A percentile compares a stretch with the other conserved stretches of the same genome.
phyloP scores from a whole-genome alignment of 2,329 filamentous ascomycete species.

The Chalaropsis ovoidea region DNA sequence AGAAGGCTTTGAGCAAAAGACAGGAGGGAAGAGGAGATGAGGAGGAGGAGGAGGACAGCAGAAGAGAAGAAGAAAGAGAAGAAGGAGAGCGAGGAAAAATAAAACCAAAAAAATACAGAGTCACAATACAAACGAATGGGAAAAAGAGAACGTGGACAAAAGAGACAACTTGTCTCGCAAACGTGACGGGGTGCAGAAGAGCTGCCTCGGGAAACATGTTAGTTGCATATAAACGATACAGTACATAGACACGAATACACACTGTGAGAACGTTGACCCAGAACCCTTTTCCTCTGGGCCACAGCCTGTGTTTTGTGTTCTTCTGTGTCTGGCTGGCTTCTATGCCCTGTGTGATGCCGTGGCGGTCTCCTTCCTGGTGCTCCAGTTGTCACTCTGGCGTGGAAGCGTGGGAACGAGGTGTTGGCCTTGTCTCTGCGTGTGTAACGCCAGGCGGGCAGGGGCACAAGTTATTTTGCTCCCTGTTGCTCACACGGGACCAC shows the following conservation, averaged over 20 bases:
- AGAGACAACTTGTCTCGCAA: constrained; percentile 1
- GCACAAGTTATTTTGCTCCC: not conserved
- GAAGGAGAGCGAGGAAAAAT: not conserved
- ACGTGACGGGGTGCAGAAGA: not conserved
- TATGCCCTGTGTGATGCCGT: not conserved
- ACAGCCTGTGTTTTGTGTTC: not conserved
- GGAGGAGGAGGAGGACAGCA: not conserved
- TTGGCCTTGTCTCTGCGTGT: not conserved
- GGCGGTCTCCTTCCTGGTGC: not conserved
- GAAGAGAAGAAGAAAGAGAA: constrained; percentile 1
- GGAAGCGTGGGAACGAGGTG: not conserved
- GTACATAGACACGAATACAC: not conserved
- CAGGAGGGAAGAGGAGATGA: constrained; percentile 1
- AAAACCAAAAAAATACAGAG: not conserved
- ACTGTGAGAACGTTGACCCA: not conserved
- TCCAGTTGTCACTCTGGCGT: not conserved
- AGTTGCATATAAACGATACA: not conserved
- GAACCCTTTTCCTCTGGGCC: not conserved
- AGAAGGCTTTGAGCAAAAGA: constrained; percentile 1
- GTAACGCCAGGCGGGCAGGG: not conserved
- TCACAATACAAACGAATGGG: not conserved
- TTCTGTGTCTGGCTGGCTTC: not conserved
- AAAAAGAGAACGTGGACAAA: not conserved
- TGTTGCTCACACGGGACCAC: not conserved
- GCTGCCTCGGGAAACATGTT: not conserved